These are phyloP conservation scores for Jamesozyma rosinii DNA, from an alignment of 805 yeast species.

Conservation along the genomic window DNA sequence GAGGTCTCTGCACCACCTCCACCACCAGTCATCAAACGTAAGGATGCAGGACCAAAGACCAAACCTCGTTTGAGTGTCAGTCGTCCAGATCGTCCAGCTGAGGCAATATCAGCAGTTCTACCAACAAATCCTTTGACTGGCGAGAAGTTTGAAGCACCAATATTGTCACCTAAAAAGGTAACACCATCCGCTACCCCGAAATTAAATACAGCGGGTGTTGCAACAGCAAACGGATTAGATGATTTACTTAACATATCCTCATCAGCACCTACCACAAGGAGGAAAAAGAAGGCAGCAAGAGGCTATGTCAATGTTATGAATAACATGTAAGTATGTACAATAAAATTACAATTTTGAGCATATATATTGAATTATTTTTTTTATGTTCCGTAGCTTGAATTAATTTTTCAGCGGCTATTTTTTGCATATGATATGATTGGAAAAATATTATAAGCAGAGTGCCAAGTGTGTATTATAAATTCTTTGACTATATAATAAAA, in stretches of 20 bases:
- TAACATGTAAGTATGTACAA: slow-evolving; percentile 5
- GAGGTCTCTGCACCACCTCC: slow-evolving; percentile 71
- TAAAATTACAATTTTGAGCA: too few relatives aligned
- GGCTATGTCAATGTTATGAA: slow-evolving; percentile 64
- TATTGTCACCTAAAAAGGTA: not conserved
- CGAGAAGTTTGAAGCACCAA: slow-evolving; percentile 12
- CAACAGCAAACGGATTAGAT: slow-evolving; percentile 38
- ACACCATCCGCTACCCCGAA: slow-evolving; percentile 5
- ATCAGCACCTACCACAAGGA: slow-evolving; percentile 23
- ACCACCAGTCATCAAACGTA: slow-evolving; percentile 34
- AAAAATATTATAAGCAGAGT: too few relatives aligned
- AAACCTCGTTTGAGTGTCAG: slow-evolving; percentile 34
- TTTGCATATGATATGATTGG: too few relatives aligned
- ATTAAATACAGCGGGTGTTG: slow-evolving; percentile 22
- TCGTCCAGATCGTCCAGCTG: slow-evolving; percentile 25
- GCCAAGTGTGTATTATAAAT: too few relatives aligned
- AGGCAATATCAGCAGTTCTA: not conserved
- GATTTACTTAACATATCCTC: slow-evolving; percentile 35
- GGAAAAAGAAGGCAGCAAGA: slow-evolving; percentile 40
- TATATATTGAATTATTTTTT: too few relatives aligned
- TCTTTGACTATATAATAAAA: too few relatives aligned
- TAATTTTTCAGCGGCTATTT: too few relatives aligned
- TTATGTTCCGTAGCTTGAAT: too few relatives aligned
- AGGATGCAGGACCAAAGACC: slow-evolving; percentile 25
- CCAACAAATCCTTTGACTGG: slow-evolving; percentile 26